These are phyloP conservation scores for Pseudogymnoascus sp. DNA, from an alignment of 2,329 filamentous ascomycete genomes.

Conservation along the genomic window DNA sequence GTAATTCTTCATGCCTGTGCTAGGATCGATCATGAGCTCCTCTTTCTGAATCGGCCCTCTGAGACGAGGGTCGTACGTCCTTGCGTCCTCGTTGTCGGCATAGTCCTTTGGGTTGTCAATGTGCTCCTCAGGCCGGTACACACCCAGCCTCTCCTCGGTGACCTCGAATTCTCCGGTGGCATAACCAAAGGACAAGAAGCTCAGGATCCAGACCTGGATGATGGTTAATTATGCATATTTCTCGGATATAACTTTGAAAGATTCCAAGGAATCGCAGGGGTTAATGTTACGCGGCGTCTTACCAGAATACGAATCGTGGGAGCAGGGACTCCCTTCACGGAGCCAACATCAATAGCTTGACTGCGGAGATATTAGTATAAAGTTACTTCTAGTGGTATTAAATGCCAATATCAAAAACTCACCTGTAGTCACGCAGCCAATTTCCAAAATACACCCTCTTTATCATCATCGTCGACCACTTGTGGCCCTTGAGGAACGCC, in stretches of 20 bases:
- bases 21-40: conserved; percentile 64
- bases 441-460: conserved; percentile 79
- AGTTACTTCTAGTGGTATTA: background rate
- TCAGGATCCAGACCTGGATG: conserved; percentile 61
- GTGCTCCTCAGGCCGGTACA: conserved; percentile 69
- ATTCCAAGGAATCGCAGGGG: background rate
- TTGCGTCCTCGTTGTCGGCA: conserved; percentile 76
- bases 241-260: background rate
- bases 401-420: background rate
- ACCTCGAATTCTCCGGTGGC: conserved; percentile 82
- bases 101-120: conserved; percentile 77
- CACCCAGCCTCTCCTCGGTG: conserved; percentile 68
- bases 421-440: conserved; percentile 68
- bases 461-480: conserved; percentile 73
- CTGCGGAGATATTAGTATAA: conserved; percentile 35
- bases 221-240: conserved; percentile 13
- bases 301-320: conserved; percentile 69
- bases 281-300: conserved; percentile 15
- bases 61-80: conserved; percentile 70
- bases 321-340: conserved; percentile 67
- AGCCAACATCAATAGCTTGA: conserved; percentile 73
- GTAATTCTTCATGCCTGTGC: conserved; percentile 98
- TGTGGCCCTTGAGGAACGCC: conserved; percentile 69
- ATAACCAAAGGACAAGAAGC: conserved; percentile 74
- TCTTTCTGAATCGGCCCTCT: conserved; percentile 65